A percentile compares a stretch with the other conserved stretches of the same genome.
Evolutionary conservation across 2,329 filamentous ascomycete species (phyloP).

Genomic region (Phoma sp.): DNA sequence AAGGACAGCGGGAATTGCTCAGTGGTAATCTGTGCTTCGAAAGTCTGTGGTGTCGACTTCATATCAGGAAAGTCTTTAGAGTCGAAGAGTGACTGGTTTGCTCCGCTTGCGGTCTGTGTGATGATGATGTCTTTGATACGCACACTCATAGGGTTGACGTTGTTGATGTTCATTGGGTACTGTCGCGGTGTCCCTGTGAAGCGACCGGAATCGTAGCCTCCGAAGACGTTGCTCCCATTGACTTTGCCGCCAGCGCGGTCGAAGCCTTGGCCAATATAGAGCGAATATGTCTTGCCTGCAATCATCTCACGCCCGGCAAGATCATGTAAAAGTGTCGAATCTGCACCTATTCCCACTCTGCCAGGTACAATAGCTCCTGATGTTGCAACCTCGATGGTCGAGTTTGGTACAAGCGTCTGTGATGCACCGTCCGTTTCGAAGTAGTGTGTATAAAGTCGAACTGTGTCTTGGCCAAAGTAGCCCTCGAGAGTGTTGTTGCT

Average conservation of each 20-base stretch:
- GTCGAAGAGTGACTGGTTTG: conserved; percentile 48
- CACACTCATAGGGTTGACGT: conserved; percentile 48
- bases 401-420: conserved; percentile 45
- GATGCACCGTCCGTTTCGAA: conserved; percentile 50
- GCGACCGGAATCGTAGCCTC: conserved; percentile 55
- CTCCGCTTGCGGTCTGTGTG: conserved; percentile 35
- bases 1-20: conserved; percentile 53
- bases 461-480: conserved; percentile 43
- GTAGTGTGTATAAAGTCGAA: conserved; percentile 52
- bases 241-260: conserved; percentile 50
- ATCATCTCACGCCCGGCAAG: conserved; percentile 47
- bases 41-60: conserved; percentile 38
- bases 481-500: conserved; percentile 32
- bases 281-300: conserved; percentile 51
- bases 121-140: conserved; percentile 52
- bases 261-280: conserved; percentile 54
- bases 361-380: conserved; percentile 42
- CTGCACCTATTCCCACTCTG: conserved; percentile 51
- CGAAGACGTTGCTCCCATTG: conserved; percentile 54
- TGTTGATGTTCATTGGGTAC: conserved; percentile 41
- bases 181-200: conserved; percentile 48
- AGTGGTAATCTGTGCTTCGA: conserved; percentile 54
- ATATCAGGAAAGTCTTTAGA: conserved; percentile 39
- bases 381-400: conserved; percentile 46
- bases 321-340: conserved; percentile 50